phyloP scores from a whole-genome alignment of 192 early-diverging fungal genomes.

The Backusella morwellensis region DNA sequence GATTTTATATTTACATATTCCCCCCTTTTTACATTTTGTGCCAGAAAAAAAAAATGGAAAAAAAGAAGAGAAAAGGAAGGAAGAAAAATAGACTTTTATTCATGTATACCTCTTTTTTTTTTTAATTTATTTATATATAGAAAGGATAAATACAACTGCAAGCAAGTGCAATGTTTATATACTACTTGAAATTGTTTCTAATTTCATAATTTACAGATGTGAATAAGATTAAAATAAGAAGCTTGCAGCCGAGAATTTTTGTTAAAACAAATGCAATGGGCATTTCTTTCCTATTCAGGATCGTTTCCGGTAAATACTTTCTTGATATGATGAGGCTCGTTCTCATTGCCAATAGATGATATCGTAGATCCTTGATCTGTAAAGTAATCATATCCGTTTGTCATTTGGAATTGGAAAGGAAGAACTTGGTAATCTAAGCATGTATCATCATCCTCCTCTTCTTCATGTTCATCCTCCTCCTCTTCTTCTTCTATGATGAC shows the following conservation, averaged over 20 bases:
- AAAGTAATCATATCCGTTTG: not conserved
- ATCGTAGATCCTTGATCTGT: not conserved
- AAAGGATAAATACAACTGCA: not conserved
- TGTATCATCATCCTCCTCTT: too few species aligned
- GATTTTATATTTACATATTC: too few species aligned
- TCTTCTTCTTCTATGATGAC: not conserved
- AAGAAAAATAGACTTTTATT: not conserved
- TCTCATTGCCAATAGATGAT: not conserved
- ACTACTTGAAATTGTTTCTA: not conserved
- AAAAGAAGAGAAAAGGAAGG: not conserved
- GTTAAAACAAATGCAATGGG: not conserved
- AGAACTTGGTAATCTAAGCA: not conserved
- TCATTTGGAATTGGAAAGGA: not conserved
- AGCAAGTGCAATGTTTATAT: not conserved
- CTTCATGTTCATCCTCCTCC: not conserved
- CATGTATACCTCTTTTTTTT: not conserved
- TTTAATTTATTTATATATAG: not conserved
- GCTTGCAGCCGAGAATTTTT: not conserved
- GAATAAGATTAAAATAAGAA: conserved; percentile 2
- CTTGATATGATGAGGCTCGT: not conserved
- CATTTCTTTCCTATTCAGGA: not conserved
- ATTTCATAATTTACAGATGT: not conserved
- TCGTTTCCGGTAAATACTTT: not conserved
- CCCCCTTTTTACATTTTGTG: not conserved
- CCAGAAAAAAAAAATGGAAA: not conserved